Percentiles rank a stretch among this genome's conserved stretches.
Conservation (phyloP, 306 rosid genomes). For the Sindora glabra region DNA sequence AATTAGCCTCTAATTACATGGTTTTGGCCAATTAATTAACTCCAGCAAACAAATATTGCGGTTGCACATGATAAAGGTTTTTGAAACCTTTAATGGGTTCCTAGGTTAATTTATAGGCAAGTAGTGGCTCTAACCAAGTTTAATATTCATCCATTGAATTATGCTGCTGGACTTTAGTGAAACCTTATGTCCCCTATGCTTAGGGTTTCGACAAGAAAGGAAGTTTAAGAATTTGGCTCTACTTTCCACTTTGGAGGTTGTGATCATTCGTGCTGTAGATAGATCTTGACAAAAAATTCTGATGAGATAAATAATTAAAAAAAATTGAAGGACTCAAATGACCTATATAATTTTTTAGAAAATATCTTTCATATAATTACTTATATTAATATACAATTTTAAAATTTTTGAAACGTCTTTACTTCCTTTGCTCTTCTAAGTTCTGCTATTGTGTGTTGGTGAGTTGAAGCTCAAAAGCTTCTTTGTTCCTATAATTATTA, state of each 20-base stretch:
- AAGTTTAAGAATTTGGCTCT: not conserved
- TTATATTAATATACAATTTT: too few species aligned
- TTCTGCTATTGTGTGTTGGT: too few species aligned
- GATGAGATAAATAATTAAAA: too few species aligned
- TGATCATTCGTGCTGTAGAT: too few species aligned
- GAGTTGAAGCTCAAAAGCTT: not conserved
- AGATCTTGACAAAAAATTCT: too few species aligned
- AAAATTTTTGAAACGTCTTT: too few species aligned
- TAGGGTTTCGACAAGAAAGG: not conserved
- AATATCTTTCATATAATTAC: too few species aligned
- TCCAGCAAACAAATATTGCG: not conserved
- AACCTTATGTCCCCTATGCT: constrained; percentile 22
- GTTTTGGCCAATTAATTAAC: not conserved
- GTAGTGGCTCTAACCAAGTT: not conserved
- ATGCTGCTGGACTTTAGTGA: constrained; percentile 40
- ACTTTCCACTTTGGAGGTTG: not conserved
- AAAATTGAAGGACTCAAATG: too few species aligned
- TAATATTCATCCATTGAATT: constrained; percentile 19
- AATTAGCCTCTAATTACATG: not conserved
- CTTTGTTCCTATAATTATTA: not conserved
- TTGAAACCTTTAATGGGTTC: not conserved
- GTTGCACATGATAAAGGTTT: not conserved
- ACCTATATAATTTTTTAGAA: too few species aligned
- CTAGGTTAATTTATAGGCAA: not conserved
- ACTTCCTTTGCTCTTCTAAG: too few species aligned